Percentiles rank a stretch among this genome's conserved stretches.
These are phyloP conservation scores for Rhexocercosporidium sp. DNA, from an alignment of 2,329 filamentous ascomycete species.

Conservation along the genomic window DNA sequence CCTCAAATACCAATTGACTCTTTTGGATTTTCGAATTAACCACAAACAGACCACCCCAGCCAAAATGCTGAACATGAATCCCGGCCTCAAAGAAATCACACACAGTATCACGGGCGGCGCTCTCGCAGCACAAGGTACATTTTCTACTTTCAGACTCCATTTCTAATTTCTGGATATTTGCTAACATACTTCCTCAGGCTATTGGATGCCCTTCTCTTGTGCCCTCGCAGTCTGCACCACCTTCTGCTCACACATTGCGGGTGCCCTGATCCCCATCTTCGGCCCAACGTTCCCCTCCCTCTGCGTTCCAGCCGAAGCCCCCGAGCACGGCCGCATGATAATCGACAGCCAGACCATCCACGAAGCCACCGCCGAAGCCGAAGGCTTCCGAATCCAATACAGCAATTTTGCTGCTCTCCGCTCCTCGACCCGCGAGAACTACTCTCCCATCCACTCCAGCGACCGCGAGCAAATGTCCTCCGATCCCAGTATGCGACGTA, in stretches of 20 bases:
- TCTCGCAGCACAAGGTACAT: slow-evolving; percentile 82
- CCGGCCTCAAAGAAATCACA: slow-evolving; percentile 84
- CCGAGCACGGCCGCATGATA: slow-evolving; percentile 69
- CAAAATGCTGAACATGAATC: slow-evolving; percentile 79
- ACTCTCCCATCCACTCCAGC: slow-evolving; percentile 38
- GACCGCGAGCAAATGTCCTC: slow-evolving; percentile 21
- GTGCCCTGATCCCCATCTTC: slow-evolving; percentile 88
- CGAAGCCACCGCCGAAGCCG: slow-evolving; percentile 56
- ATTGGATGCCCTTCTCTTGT: slow-evolving; percentile 93
- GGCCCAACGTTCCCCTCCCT: slow-evolving; percentile 77
- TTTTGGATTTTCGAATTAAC: slow-evolving; percentile 18
- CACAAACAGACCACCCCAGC: slow-evolving; percentile 78
- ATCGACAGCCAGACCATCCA: slow-evolving; percentile 64
- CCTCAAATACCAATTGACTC: background rate
- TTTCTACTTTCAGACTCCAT: background rate
- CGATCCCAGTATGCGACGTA: slow-evolving; percentile 21
- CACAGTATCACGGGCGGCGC: slow-evolving; percentile 95
- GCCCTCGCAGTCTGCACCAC: slow-evolving; percentile 87
- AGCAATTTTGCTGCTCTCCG: slow-evolving; percentile 26
- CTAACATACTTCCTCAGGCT: slow-evolving; percentile 60
- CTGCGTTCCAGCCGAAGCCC: slow-evolving; percentile 69
- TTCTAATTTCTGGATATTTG: slow-evolving; percentile 14
- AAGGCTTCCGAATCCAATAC: slow-evolving; percentile 46
- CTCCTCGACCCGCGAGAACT: slow-evolving; percentile 37
- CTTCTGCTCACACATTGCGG: slow-evolving; percentile 85